Evolutionary conservation across 1,139 yeast genomes (phyloP), one percentile per base, ranked within the genome.

Genomic region (Hansenula sp.): DNA sequence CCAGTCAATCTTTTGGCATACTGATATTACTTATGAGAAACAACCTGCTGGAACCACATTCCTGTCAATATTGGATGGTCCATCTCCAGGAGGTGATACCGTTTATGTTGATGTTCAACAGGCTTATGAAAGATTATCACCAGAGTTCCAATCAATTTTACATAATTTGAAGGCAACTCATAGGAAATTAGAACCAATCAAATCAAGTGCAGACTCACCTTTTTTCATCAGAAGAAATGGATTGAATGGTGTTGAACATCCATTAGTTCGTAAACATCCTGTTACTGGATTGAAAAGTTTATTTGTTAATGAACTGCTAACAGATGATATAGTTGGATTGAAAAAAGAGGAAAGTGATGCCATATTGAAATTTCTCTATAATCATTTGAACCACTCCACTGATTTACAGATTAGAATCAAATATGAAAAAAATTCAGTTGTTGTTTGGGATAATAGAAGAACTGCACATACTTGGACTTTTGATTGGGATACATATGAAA

Each of bases 21-120:
- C 85, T 2, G 90, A 84, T 59, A 81, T 81, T 30, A 71, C 85
- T 19, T 84, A 82, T 61, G 90, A 84, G 60, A 66, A 72, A 47
- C 88, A 84, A 61, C 86, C 90, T 13, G 84, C 90, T 4, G 79
- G 84, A 1, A 68, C 77, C 46, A 83, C 90, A 2, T 70, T 81
- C 40, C 75, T 84, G 54, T 70, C 79, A 42, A 72, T 79, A 44
- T 62, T 77, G 43, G 81, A 72, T 51, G 84, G 80, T 33, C 84
- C 89, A 27, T 72, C 70, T 36, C 58, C 75, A 19, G 90, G 90
- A 43, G 89, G 89, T 43, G 90, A 84, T 60, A 84, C 91, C 12
- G 66, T 78, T 45, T 84, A 84, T 67, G 72, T 77, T 15, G 81
- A 79, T 50, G 71, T 78, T 27, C 73, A 75, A 44, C 86, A 80